Evolutionary conservation across 768 basidiomycete species (phyloP).

Genomic region (Rubroboletus satanas): DNA sequence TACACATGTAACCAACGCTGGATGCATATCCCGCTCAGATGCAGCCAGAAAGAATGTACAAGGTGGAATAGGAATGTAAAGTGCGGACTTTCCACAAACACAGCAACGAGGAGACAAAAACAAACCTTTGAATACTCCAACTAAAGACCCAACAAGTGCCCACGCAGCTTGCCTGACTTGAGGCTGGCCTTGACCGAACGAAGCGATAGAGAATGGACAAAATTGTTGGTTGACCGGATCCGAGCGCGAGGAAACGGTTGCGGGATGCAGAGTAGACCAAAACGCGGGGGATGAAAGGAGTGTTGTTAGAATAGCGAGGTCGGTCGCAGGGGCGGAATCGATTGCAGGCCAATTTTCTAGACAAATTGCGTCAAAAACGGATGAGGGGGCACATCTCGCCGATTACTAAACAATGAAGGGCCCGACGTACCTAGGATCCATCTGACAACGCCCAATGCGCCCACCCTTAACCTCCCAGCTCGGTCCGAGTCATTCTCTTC

Average conservation of each 20-base stretch:
- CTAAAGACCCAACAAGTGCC: constrained; percentile 45
- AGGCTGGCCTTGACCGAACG: constrained; percentile 62
- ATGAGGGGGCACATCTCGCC: neutral
- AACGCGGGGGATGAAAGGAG: constrained; percentile 38
- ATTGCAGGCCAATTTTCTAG: constrained; percentile 17
- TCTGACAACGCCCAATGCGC: constrained; percentile 59
- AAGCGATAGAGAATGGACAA: constrained; percentile 14
- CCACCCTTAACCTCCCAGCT: constrained; percentile 63
- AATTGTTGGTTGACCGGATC: constrained; percentile 29
- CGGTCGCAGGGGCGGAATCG: neutral
- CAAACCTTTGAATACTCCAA: constrained; percentile 46
- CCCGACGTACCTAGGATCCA: constrained; percentile 57
- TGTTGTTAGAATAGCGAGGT: constrained; percentile 1
- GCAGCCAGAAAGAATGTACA: neutral
- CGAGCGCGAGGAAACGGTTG: constrained; percentile 39
- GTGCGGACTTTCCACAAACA: neutral
- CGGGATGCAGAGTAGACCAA: constrained; percentile 58
- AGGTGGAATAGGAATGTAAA: neutral
- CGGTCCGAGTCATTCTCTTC: constrained; percentile 72
- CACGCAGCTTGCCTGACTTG: constrained; percentile 71
- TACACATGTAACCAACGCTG: neutral
- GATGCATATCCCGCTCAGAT: neutral
- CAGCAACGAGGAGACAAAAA: neutral
- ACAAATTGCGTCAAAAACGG: neutral
- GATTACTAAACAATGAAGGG: constrained; percentile 2